Base-by-base conservation (phyloP, 2,329 filamentous ascomycete species). In the Aspergillus sergii region DNA sequence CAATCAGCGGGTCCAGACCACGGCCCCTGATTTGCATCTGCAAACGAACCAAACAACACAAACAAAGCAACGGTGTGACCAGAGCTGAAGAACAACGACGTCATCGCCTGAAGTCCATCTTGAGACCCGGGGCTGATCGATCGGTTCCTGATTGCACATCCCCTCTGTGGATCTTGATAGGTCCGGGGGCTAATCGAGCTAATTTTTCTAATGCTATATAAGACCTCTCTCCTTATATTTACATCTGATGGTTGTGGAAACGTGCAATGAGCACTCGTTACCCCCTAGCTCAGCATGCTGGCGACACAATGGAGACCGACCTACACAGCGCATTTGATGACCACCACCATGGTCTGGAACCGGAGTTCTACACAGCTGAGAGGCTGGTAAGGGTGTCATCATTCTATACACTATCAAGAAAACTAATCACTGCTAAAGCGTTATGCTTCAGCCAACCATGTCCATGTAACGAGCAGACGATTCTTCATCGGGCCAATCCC, bases 401-500 rank as follows among this genome's bases (percentile, higher is more conserved):
- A 19, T 45, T 30, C n/a, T 16, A 39, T 50, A 4, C 9, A 34
- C 16, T 46, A 5, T 16, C 28, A n/a, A 19, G n/a, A 21, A 36
- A 12, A 21, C 43, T 61, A 26, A 53, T 9, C 34, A 64, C 30
- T 36, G 14, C 67, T 71, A 26, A 55, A 83, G 85, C 83, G 86
- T 78, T 85, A 90, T 81, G 84, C 86, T 56, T 86, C 85, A 50
- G 82, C 86, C 28, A 82, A 86, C 63, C 88, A 90, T 71, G 76
- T 90, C 46, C 83, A 89, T 75, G 78, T 87, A 68, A 89, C 88
- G 8, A 86, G 82, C 58, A 82, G 85, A 60, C 84, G 88, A 60
- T 85, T 84, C 76, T 90, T 90, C 76, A 87, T 90, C 63, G 88
- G 88, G 0, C 88, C 88, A 41, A 86, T 89, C 41, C 88, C 88